Conservation (phyloP, 176 grass and related monocot species). For the Aegilops speltoides region DNA sequence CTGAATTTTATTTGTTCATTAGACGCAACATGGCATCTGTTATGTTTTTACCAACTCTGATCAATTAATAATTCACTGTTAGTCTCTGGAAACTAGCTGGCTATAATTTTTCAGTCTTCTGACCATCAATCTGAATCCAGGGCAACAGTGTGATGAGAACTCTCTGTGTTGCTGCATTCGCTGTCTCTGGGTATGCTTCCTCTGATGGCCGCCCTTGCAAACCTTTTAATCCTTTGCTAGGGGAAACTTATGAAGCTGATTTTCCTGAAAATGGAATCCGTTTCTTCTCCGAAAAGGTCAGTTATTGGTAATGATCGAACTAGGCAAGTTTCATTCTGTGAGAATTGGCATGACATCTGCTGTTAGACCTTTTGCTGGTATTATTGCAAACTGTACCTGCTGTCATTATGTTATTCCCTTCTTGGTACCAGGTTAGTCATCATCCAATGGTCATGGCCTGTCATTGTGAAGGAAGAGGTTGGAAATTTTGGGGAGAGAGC, state of each 20-base stretch:
- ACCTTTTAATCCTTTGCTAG: constrained; percentile 61
- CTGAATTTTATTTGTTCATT: not conserved
- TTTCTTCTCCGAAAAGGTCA: constrained; percentile 60
- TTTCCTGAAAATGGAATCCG: constrained; percentile 56
- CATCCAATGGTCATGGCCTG: constrained; percentile 63
- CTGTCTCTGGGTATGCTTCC: constrained; percentile 59
- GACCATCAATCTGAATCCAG: constrained; percentile 25
- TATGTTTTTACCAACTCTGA: not conserved
- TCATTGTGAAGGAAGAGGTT: constrained; percentile 64
- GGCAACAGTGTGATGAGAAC: constrained; percentile 62
- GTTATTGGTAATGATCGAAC: not conserved
- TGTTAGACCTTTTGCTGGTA: not conserved
- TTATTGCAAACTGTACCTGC: not conserved
- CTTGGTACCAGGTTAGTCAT: constrained; percentile 48
- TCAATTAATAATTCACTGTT: not conserved
- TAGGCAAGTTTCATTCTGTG: not conserved
- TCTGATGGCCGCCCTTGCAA: constrained; percentile 54
- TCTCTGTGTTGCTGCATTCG: constrained; percentile 61
- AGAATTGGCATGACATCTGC: not conserved
- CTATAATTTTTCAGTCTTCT: not conserved
- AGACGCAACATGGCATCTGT: not conserved
- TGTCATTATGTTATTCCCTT: not conserved
- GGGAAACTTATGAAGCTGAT: constrained; percentile 64
- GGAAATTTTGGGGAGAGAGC: constrained; percentile 71
- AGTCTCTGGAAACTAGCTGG: not conserved